These are phyloP conservation scores for Leucoagaricus sp. DNA, from an alignment of 1,284 basidiomycete species.

Conservation along the genomic window DNA sequence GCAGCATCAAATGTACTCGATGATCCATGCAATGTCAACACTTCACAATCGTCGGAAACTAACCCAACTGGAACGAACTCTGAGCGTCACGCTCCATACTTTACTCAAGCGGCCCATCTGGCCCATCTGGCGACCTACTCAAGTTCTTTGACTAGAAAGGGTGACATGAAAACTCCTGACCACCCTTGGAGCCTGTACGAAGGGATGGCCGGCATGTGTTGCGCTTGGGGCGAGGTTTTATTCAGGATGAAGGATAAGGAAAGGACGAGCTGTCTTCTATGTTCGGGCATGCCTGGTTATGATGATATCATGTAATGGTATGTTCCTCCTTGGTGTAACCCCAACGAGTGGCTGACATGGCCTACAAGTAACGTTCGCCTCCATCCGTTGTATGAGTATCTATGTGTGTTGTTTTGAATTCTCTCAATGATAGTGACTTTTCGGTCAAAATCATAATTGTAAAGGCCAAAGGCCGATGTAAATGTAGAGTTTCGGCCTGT, in stretches of 20 bases:
- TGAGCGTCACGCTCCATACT: slow-evolving; percentile 23
- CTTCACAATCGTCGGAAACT: slow-evolving; percentile 7
- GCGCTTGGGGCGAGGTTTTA: slow-evolving; percentile 52
- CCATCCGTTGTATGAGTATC: background rate
- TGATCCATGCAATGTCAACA: background rate
- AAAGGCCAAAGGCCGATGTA: no score
- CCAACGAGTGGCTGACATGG: background rate
- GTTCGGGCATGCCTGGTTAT: slow-evolving; percentile 37
- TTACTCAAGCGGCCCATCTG: slow-evolving; percentile 45
- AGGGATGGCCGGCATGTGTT: slow-evolving; percentile 56
- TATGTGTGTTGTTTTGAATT: background rate
- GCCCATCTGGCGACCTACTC: slow-evolving; percentile 43
- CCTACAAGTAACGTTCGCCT: background rate
- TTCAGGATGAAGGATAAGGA: slow-evolving; percentile 28
- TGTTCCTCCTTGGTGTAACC: background rate
- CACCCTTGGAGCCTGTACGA: slow-evolving; percentile 56
- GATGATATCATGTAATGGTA: slow-evolving; percentile 28
- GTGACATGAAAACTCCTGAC: slow-evolving; percentile 48
- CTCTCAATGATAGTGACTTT: no score
- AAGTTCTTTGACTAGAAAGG: slow-evolving; percentile 32
- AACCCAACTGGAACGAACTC: background rate
- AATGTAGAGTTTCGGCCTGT: no score
- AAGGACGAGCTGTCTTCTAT: slow-evolving; percentile 4
- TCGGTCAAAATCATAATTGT: no score
- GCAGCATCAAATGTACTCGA: slow-evolving; percentile 42